Conservation (phyloP, 495 filamentous ascomycete species). For the Aspergillus homomorphus region DNA sequence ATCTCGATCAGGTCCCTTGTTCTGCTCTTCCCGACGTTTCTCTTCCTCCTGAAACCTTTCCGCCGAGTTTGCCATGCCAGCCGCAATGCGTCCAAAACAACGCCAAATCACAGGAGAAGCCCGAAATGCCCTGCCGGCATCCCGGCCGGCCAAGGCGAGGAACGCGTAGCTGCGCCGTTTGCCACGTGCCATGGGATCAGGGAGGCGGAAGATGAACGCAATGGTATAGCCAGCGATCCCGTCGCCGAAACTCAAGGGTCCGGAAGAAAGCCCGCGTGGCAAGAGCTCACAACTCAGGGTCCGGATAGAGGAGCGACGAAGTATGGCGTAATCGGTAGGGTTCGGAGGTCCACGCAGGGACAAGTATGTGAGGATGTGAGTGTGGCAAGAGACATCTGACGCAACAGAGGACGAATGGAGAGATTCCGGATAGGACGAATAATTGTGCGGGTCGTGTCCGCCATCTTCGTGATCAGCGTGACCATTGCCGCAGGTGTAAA, state of each 20-base stretch:
- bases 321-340: slow-evolving; percentile 74
- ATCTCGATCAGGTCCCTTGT: slow-evolving; percentile 22
- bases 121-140: slow-evolving; percentile 69
- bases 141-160: slow-evolving; percentile 70
- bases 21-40: slow-evolving; percentile 44
- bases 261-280: slow-evolving; percentile 69
- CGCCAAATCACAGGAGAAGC: slow-evolving; percentile 70
- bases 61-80: slow-evolving; percentile 65
- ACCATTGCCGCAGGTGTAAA: slow-evolving; percentile 44
- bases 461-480: slow-evolving; percentile 42
- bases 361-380: slow-evolving; percentile 80
- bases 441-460: slow-evolving; percentile 32
- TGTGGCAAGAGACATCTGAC: slow-evolving; percentile 58
- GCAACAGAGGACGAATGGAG: slow-evolving; percentile 44
- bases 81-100: slow-evolving; percentile 73
- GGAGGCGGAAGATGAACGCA: slow-evolving; percentile 87
- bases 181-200: slow-evolving; percentile 83
- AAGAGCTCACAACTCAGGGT: slow-evolving; percentile 83
- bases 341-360: slow-evolving; percentile 77
- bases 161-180: slow-evolving; percentile 84
- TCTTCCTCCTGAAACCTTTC: slow-evolving; percentile 51
- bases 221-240: slow-evolving; percentile 80
- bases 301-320: slow-evolving; percentile 81
- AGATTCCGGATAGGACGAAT: slow-evolving; percentile 44
- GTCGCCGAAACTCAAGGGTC: slow-evolving; percentile 86